Conservation (phyloP, 441 rosid genomes). For the Pelargonium cotyledonis region DNA sequence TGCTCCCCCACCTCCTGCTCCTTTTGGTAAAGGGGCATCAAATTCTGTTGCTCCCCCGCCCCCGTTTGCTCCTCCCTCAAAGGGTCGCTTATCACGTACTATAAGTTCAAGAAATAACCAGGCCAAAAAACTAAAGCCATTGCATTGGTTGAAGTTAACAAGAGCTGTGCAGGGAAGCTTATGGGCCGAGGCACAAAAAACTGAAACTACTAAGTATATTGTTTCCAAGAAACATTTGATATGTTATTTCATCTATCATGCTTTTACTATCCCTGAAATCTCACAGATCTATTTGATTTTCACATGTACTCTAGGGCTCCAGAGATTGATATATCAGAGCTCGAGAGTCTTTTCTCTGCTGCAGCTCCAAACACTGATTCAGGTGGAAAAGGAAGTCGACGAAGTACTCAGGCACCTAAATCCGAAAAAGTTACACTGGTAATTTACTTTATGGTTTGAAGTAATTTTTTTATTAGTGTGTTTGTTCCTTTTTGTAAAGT, state of each 20-base stretch:
- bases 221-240: neutral
- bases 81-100: conserved; percentile 52
- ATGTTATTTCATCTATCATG: neutral
- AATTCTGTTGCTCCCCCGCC: conserved; percentile 51
- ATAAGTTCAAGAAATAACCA: conserved; percentile 40
- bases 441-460: conserved; percentile 17
- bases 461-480: neutral
- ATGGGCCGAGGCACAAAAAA: conserved; percentile 88
- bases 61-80: conserved; percentile 42
- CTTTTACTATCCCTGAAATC: neutral
- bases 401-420: conserved; percentile 40
- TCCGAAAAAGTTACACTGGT: conserved; percentile 92
- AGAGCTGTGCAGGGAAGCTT: conserved; percentile 92
- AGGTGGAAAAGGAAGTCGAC: conserved; percentile 42
- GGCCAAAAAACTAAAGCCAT: conserved; percentile 75
- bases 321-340: conserved; percentile 81
- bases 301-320: conserved; percentile 53
- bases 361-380: conserved; percentile 48
- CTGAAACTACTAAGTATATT: conserved; percentile 65
- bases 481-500: neutral
- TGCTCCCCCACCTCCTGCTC: conserved; percentile 54
- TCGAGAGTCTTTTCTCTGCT: conserved; percentile 85
- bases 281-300: conserved; percentile 13
- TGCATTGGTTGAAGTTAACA: conserved; percentile 91
- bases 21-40: conserved; percentile 32